Base-by-base conservation (phyloP, 306 rosid species). In the Cucurbita maxima region DNA sequence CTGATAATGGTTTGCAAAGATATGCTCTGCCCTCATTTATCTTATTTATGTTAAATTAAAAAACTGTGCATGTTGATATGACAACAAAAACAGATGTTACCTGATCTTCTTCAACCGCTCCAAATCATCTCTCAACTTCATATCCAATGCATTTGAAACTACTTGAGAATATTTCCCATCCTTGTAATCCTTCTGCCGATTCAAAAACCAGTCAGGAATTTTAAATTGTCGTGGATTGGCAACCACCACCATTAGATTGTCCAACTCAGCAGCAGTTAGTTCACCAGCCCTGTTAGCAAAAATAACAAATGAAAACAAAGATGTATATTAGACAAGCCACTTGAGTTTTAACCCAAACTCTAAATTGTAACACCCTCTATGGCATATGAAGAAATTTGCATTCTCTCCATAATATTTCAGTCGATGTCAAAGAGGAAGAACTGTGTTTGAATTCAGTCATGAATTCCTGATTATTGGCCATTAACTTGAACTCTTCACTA, bases 81-180 rank as follows among this genome's bases (percentile, higher is more conserved):
- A 66, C 37, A 40, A n/a, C 53, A 19, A n/a, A 66, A 44, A 1
- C 5, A 66, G 54, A 66, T 54, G 38, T 13, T 38, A 90, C 96
- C 96, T 90, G 82, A 90, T 90, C 87, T 90, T 90, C 91, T 90
- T 90, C 88, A 90, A 82, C n/a, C 96, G 84, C 84, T 90, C 96
- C 37, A 90, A 87, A 77, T 90, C 92, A 80, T 90, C 96, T 84
- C 96, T 87, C 47, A 87, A 87, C 83, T 90, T 90, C 96, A 90
- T 90, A 77, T 90, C 96, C 89, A 90, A 68, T 10, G 90, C 90
- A 73, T 90, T 90, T 73, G 96, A 87, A 44, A 87, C 88, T 16
- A 87, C 89, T 78, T 89, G 96, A 3, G 96, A 87, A 62, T 85
- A 87, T 51, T 85, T 89, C 0, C 96, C 96, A 18, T 89, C 96